Conservation (phyloP, 306 rosid genomes). For the Quercus gilva region DNA sequence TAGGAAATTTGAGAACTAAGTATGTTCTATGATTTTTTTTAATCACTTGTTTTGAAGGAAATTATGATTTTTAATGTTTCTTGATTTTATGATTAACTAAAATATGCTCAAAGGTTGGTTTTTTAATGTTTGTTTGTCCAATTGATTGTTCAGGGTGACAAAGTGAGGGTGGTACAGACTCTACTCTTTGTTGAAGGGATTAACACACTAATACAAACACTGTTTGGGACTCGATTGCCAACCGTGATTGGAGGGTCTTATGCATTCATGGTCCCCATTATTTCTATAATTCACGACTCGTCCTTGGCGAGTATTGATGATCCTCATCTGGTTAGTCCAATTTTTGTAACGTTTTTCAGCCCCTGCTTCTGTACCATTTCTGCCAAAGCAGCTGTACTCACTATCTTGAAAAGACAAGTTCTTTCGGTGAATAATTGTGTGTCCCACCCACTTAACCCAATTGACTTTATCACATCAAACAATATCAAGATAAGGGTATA, state of each 20-base stretch:
- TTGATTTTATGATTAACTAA: slow-evolving; percentile 2
- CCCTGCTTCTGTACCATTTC: neutral
- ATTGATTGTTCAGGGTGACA: slow-evolving; percentile 69
- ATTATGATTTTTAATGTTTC: neutral
- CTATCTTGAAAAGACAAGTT: neutral
- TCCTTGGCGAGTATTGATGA: slow-evolving; percentile 60
- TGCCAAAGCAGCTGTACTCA: slow-evolving; percentile 1
- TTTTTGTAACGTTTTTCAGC: slow-evolving; percentile 8
- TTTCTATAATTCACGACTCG: slow-evolving; percentile 84
- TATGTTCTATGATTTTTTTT: neutral
- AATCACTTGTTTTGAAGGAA: neutral
- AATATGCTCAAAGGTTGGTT: neutral
- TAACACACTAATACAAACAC: slow-evolving; percentile 91
- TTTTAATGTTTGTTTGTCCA: neutral
- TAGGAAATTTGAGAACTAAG: neutral
- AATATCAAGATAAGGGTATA: neutral
- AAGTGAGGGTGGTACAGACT: slow-evolving; percentile 94
- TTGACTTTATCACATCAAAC: neutral
- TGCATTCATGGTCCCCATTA: slow-evolving; percentile 95
- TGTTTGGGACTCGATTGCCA: slow-evolving; percentile 94
- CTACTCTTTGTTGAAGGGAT: slow-evolving; percentile 91
- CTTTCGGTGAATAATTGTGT: neutral
- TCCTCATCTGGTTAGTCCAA: slow-evolving; percentile 63
- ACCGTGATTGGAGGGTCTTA: slow-evolving; percentile 96
- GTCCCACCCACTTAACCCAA: neutral